Evolutionary conservation across 768 basidiomycete genomes (phyloP).

Genomic region (Agrocybe pediades): DNA sequence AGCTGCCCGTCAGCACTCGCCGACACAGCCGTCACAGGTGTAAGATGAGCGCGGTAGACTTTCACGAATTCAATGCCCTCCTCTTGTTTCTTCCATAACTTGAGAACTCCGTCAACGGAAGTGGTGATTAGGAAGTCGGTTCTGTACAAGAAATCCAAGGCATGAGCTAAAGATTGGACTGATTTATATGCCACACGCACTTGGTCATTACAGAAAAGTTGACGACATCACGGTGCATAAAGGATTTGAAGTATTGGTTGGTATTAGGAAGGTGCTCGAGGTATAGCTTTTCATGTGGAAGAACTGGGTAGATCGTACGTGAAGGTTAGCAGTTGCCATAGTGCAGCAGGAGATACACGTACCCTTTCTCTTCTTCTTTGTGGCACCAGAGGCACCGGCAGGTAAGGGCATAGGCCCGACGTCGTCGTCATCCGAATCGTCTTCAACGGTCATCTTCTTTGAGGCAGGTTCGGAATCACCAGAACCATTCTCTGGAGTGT

Average conservation of each 20-base stretch:
- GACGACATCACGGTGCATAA: constrained; percentile 95
- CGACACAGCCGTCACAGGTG: constrained; percentile 75
- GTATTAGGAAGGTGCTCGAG: constrained; percentile 89
- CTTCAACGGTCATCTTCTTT: constrained; percentile 34
- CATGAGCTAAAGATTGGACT: not conserved
- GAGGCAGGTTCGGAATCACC: constrained; percentile 15
- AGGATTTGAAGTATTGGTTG: constrained; percentile 95
- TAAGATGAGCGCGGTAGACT: constrained; percentile 91
- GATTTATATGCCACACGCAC: constrained; percentile 41
- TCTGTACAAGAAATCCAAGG: constrained; percentile 40
- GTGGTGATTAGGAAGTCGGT: constrained; percentile 95
- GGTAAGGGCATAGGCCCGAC: constrained; percentile 90
- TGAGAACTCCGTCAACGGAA: constrained; percentile 92
- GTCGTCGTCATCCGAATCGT: constrained; percentile 74
- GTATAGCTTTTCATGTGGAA: constrained; percentile 92
- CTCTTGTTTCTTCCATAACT: constrained; percentile 99
- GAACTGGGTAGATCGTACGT: constrained; percentile 48
- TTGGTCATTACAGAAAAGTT: constrained; percentile 89
- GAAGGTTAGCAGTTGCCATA: constrained; percentile 12
- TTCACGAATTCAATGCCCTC: constrained; percentile 97
- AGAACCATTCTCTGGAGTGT: constrained; percentile 23
- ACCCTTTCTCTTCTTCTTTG: constrained; percentile 82
- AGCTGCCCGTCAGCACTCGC: constrained; percentile 91
- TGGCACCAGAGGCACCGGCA: constrained; percentile 38
- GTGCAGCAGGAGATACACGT: constrained; percentile 20